Conservation (phyloP, 2,329 filamentous ascomycete genomes). For the Biscogniauxia marginata region DNA sequence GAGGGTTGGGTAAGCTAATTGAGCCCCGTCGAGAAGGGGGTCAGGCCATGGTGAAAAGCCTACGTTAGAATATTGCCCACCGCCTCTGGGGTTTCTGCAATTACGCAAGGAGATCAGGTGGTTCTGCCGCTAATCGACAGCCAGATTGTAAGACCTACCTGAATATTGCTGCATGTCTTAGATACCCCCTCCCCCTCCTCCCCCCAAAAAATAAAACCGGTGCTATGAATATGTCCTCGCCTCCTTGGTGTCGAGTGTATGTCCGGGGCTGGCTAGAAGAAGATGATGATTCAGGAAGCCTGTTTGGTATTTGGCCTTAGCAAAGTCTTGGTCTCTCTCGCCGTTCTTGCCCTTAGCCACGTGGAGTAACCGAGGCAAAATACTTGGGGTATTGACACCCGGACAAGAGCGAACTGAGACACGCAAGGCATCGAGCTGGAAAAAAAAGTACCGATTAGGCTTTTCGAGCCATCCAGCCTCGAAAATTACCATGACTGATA, state of each 20-base stretch:
- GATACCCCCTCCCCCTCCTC: background rate
- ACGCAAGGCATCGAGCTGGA: background rate
- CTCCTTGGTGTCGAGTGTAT: background rate
- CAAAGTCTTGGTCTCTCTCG: background rate
- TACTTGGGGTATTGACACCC: background rate
- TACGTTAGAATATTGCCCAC: background rate
- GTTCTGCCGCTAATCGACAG: background rate
- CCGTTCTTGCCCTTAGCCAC: background rate
- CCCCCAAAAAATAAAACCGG: background rate
- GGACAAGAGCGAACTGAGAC: background rate
- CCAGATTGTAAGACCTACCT: background rate
- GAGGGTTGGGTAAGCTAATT: background rate
- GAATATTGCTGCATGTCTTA: background rate
- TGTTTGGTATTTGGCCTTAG: background rate
- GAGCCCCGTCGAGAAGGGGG: background rate
- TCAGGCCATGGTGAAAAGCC: background rate
- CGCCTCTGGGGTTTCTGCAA: background rate
- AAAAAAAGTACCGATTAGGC: background rate
- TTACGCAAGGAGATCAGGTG: background rate
- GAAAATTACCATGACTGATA: background rate
- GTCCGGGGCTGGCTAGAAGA: background rate
- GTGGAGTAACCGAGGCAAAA: background rate
- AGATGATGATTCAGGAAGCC: background rate
- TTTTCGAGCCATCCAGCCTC: background rate
- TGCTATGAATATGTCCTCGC: background rate